Evolutionary conservation across 2,329 filamentous ascomycete species (phyloP), one percentile per base, ranked within the genome.

Genomic region (Tolypocladium cylindrosporum): DNA sequence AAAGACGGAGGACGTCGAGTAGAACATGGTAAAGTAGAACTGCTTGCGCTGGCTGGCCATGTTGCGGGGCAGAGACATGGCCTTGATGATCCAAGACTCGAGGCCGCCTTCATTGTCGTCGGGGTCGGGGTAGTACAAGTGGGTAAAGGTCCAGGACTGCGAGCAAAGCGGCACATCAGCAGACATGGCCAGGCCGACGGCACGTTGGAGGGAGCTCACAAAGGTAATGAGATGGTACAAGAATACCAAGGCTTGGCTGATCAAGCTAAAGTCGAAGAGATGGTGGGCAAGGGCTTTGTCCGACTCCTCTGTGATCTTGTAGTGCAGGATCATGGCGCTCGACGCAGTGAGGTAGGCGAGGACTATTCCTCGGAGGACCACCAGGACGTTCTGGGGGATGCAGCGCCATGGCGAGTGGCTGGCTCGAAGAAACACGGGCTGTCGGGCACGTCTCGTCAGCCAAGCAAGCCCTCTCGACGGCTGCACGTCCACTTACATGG

Each of bases 61-160:
- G 59, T 77, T 72, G 51, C 67, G 66, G 1, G 79, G 76, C 11
- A 80, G 73, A 2, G 79, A 79, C 65, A 81, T 71, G 61, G 67
- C 63, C 4, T 66, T 69, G 58, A 79, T 63, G 55, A 77, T 60
- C 41, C 61, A 67, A 27, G 69, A 68, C 62, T 74, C 75, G 63
- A 70, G 67, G 10, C 66, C 65, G 40, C 66, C 72, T 60, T 69
- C 71, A 40, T 69, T 64, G 0, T 74, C 67, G 21, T 77, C 72
- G 10, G 70, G 63, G 11, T 75, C 70, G 1, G 78, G 78, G 55
- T 75, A 75, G 64, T 79, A 75, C 36, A 80, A 69, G 62, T 82
- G 79, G 54, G 79, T 79, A 55, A 76, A 77, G 0, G 78, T 80
- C 79, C 79, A 82, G 36, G 68, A 69, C 79, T 81, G 57, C 54